Evolutionary conservation across 176 grass and related monocot species (phyloP), one percentile per base, ranked within the genome.

Genomic region (Saccharum officinarum): DNA sequence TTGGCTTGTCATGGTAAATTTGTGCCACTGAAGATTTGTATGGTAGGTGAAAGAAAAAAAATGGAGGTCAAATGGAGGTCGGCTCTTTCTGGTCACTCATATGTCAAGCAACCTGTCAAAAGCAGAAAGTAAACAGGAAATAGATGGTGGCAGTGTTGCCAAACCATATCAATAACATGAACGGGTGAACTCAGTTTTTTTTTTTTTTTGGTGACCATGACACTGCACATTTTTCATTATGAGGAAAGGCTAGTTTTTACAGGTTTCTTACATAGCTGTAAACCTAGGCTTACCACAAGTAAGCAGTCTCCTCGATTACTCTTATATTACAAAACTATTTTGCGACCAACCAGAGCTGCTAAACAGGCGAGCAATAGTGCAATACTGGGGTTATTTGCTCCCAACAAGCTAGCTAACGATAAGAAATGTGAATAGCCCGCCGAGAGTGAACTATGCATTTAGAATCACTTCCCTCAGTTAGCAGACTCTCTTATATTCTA

Each of bases 401-500:
- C 23, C 55, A 59, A 23, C 57, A 60, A 60, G 57, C 57, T 4
- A 8, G 57, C 22, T 60, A 60, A 60, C 3, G 18, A 60, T 1
- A 60, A 7, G 55, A 60, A 60, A 60, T 60, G 55, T 60, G 55
- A 10, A 60, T 60, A 23, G 55, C 55, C 55, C 8, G 7, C 57
- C 3, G 22, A 4, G 72, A 67, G 71, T 46, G 44, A 57, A 79
- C 22, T 73, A 28, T 39, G 45, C 40, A 87, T 50, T 72, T 25
- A 28, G 47, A 59, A 50, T 16, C 23, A 63, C 80, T 63, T 67
- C n/a, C 25, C 44, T 46, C 12, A 46, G 44, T 46, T 14, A 46
- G 12, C 44, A 4, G 44, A 74, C 41, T 86, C 34, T 86, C 46
- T 67, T 72, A 62, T 72, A 87, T 82, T 87, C 69, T 10, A 91